Percentiles rank a stretch among this genome's conserved stretches.
Evolutionary conservation across 225 moss, liverwort and hornwort species (phyloP).

Genomic region (Asterella californica): DNA sequence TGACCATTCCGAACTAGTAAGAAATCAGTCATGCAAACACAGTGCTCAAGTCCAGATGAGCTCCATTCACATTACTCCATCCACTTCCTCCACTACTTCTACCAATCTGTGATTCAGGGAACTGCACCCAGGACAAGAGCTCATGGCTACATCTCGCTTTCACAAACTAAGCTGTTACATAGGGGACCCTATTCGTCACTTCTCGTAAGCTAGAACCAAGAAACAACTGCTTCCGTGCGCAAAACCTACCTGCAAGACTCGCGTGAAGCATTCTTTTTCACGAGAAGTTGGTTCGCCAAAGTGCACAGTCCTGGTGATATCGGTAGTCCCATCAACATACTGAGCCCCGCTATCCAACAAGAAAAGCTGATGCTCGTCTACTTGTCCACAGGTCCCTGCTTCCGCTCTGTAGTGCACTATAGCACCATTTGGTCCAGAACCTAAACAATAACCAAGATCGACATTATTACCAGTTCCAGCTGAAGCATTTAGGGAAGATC

Average conservation of each 20-base stretch:
- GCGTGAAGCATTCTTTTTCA: constrained; percentile 87
- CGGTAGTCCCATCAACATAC: constrained; percentile 96
- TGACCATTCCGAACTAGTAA: neutral
- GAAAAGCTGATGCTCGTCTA: constrained; percentile 64
- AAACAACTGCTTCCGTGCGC: neutral
- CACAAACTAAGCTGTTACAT: neutral
- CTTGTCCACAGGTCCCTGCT: constrained; percentile 69
- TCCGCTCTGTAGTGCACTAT: constrained; percentile 96
- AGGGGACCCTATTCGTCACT: neutral
- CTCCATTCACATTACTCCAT: neutral
- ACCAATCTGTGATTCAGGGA: neutral
- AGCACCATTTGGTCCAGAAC: constrained; percentile 94
- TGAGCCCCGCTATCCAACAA: constrained; percentile 95
- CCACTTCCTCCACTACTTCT: neutral
- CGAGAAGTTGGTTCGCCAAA: constrained; percentile 76
- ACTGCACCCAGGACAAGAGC: neutral
- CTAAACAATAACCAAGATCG: constrained; percentile 29
- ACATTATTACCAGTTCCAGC: neutral
- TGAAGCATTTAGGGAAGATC: neutral
- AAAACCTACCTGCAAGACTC: constrained; percentile 74
- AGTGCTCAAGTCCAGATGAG: neutral
- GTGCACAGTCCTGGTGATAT: constrained; percentile 96
- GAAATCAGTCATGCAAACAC: neutral
- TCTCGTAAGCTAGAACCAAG: neutral
- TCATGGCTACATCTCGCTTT: neutral